Base-by-base conservation (phyloP, 179 eudicot genomes). In the Corrigiola litoralis region DNA sequence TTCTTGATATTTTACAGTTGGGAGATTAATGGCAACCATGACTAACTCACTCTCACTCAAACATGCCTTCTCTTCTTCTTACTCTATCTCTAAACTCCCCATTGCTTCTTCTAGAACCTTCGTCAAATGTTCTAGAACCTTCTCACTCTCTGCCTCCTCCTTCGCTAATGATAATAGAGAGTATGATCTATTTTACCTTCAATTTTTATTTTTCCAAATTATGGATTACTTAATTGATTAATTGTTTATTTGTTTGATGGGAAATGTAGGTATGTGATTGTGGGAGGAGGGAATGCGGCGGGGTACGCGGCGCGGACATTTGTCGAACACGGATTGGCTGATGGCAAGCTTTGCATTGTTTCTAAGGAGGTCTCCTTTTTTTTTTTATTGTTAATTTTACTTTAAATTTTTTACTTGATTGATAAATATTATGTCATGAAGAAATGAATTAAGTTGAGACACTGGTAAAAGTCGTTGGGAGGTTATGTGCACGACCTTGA, bases 221-320 rank as follows among this genome's bases (percentile, higher is more conserved):
- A 36, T 25, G 18, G 4, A 2, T 23, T 20, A 20, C 5, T 68
- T 36, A 49, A 48, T 66, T 25, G 46, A 40, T 59, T 73, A 23
- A 28, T 65, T 61, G 36, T 14, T 32, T 59, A n/a, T 10, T 1
- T 38, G 17, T 49, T 56, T 16, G 9, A 20, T 60, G 65, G 33
- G 47, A 32, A 58, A 56, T 41, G 1, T 70, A 91, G 95, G 81
- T 88, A 72, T 80, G 95, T 91, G 78, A 88, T 90, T 27, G 95
- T 94, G 13, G 99, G 99, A 52, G 99, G 99, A 25, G 99, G 99
- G 61, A 88, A 90, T 80, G 87, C 99, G 1, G 99, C 97, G 36
- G 97, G 97, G 13, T 91, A 91, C 67, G 97, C 97, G 1, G 95
- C 99, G 52, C 50, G 80, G 73, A 83, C 96, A 48, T 94, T 94